Evolutionary conservation across 805 yeast species (phyloP).

Genomic region (Ogataea paradorogensis): DNA sequence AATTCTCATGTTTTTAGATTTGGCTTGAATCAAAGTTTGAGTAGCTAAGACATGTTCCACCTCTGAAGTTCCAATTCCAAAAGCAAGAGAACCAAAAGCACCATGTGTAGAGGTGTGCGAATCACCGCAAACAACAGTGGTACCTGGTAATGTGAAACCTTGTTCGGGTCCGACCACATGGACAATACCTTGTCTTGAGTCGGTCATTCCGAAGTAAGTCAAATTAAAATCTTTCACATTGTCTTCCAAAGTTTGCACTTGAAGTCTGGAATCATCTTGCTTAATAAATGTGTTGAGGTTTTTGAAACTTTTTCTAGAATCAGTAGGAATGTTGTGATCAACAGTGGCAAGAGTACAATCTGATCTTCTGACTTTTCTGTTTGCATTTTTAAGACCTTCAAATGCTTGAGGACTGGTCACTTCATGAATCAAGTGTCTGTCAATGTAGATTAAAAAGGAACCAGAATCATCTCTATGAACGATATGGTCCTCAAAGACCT

Average conservation of each 20-base stretch:
- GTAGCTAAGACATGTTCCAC: constrained; percentile 99
- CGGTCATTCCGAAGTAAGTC: constrained; percentile 92
- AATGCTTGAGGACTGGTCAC: constrained; percentile 99
- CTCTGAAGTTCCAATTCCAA: constrained; percentile 98
- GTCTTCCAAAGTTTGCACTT: constrained; percentile 87
- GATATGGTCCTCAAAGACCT: constrained; percentile 91
- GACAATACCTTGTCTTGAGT: constrained; percentile 94
- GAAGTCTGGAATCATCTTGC: constrained; percentile 88
- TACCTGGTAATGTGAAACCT: constrained; percentile 97
- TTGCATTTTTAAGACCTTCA: constrained; percentile 88
- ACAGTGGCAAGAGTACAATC: constrained; percentile 95
- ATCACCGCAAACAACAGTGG: constrained; percentile 99
- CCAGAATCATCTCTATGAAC: constrained; percentile 89
- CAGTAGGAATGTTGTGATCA: constrained; percentile 96
- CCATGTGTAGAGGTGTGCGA: constrained; percentile 99
- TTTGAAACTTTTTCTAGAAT: constrained; percentile 74
- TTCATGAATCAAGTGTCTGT: constrained; percentile 96
- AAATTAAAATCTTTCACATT: constrained; percentile 88
- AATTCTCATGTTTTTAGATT: constrained; percentile 94
- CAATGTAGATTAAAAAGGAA: constrained; percentile 84
- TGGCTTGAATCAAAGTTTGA: constrained; percentile 90
- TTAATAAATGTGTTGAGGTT: constrained; percentile 76
- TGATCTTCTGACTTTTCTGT: constrained; percentile 82
- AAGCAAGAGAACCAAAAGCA: constrained; percentile 95
- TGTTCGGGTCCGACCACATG: constrained; percentile 99